Evolutionary conservation across 495 filamentous ascomycete genomes (phyloP).

Genomic region (Tuber melanosporum): DNA sequence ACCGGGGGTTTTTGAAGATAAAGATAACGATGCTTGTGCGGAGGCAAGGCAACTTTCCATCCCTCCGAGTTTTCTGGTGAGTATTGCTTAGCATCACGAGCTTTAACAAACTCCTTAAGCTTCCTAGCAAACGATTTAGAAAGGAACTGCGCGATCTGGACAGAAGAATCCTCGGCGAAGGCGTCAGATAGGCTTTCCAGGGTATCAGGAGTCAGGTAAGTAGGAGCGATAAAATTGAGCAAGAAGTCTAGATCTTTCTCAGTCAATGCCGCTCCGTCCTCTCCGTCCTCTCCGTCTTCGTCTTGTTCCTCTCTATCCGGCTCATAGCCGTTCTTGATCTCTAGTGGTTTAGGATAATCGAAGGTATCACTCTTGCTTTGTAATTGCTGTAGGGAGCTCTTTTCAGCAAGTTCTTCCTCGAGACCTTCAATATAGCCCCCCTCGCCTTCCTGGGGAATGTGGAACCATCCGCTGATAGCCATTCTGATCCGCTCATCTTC

Average conservation of each 20-base stretch:
- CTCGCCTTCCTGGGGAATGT: conserved; percentile 92
- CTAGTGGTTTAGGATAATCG: conserved; percentile 66
- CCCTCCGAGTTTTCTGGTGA: conserved; percentile 54
- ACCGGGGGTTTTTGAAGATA: conserved; percentile 55
- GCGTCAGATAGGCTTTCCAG: conserved; percentile 70
- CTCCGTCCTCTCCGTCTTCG: conserved; percentile 40
- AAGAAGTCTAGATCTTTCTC: conserved; percentile 77
- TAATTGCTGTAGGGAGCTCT: conserved; percentile 82
- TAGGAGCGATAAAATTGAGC: conserved; percentile 77
- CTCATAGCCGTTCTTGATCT: conserved; percentile 47
- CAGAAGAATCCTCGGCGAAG: conserved; percentile 74
- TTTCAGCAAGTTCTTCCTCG: conserved; percentile 79
- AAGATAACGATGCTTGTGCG: conserved; percentile 90
- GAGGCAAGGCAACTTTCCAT: conserved; percentile 76
- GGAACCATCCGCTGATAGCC: conserved; percentile 99
- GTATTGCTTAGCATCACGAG: conserved; percentile 51
- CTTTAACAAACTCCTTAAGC: conserved; percentile 61
- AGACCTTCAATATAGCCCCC: conserved; percentile 83
- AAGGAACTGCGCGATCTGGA: conserved; percentile 70
- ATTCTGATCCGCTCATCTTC: conserved; percentile 71
- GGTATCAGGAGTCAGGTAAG: conserved; percentile 90
- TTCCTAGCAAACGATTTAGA: conserved; percentile 64
- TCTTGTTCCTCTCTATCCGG: conserved; percentile 43
- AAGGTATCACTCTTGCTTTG: conserved; percentile 84
- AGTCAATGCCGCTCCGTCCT: conserved; percentile 53